These are phyloP conservation scores for Mucor saturninus DNA, from an alignment of 371 early-diverging fungal species.

Conservation along the genomic window DNA sequence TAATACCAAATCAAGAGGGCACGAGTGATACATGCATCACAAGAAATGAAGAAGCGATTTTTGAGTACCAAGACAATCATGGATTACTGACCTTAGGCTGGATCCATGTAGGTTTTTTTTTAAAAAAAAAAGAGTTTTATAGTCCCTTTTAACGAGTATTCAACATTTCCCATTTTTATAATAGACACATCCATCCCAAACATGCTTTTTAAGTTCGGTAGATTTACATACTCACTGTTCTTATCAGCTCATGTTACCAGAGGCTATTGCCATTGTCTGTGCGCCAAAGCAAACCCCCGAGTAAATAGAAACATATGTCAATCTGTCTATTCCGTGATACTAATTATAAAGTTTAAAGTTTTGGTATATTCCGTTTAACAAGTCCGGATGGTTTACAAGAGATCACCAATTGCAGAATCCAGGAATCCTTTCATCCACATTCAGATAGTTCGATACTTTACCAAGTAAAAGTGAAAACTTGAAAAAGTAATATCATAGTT, in stretches of 20 bases:
- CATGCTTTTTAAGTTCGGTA: slow-evolving; percentile 89
- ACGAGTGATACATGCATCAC: slow-evolving; percentile 90
- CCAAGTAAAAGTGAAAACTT: not conserved
- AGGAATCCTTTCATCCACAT: slow-evolving; percentile 13
- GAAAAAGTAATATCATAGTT: not conserved
- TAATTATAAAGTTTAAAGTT: slow-evolving; percentile 3
- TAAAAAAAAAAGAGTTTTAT: not conserved
- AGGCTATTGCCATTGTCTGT: slow-evolving; percentile 93
- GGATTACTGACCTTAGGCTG: slow-evolving; percentile 86
- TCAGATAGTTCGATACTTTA: slow-evolving; percentile 1
- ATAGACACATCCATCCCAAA: slow-evolving; percentile 89
- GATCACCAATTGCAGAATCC: slow-evolving; percentile 6
- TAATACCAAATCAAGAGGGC: slow-evolving; percentile 87
- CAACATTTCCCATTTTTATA: too few species aligned
- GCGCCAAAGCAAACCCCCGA: slow-evolving; percentile 75
- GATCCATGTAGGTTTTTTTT: slow-evolving; percentile 71
- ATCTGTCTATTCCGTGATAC: not conserved
- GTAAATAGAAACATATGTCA: slow-evolving; percentile 33
- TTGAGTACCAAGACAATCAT: slow-evolving; percentile 70
- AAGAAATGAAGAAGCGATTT: slow-evolving; percentile 83
- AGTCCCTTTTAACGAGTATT: not conserved
- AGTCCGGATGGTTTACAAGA: slow-evolving; percentile 11
- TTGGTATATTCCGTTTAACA: slow-evolving; percentile 19
- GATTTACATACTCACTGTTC: slow-evolving; percentile 92
- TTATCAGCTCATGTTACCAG: slow-evolving; percentile 90